phyloP scores from a whole-genome alignment of 2,329 filamentous ascomycete genomes.

The Alternaria ethzedia region DNA sequence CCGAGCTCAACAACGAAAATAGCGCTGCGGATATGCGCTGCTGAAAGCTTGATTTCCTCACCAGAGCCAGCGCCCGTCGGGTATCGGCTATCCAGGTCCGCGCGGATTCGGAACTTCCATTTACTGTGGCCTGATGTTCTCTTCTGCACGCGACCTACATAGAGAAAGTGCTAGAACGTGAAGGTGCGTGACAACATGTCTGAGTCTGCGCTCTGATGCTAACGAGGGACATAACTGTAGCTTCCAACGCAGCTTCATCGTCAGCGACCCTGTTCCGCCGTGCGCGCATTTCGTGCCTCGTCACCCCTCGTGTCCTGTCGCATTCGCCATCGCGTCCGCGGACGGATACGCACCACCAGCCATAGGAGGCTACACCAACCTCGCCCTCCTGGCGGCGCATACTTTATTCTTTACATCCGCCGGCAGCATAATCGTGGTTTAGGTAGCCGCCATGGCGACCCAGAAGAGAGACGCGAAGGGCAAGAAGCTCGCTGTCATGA shows the following conservation, averaged over 20 bases:
- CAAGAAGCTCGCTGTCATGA: slow-evolving; percentile 61
- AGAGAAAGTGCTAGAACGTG: slow-evolving; percentile 10
- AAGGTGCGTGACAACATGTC: slow-evolving; percentile 13
- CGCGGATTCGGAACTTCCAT: neutral
- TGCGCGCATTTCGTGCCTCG: slow-evolving; percentile 13
- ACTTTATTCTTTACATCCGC: neutral
- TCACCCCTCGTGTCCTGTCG: slow-evolving; percentile 22
- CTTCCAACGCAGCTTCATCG: neutral
- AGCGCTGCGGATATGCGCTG: slow-evolving; percentile 33
- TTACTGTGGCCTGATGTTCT: slow-evolving; percentile 24
- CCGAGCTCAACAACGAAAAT: slow-evolving; percentile 45
- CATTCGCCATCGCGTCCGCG: slow-evolving; percentile 7
- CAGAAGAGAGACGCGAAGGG: slow-evolving; percentile 27
- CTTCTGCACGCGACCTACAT: slow-evolving; percentile 12
- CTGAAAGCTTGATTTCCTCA: slow-evolving; percentile 15
- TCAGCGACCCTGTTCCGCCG: slow-evolving; percentile 13
- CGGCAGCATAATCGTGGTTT: slow-evolving; percentile 1
- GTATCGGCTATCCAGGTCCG: slow-evolving; percentile 24
- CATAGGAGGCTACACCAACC: slow-evolving; percentile 10
- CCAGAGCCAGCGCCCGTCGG: slow-evolving; percentile 13
- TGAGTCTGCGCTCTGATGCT: neutral
- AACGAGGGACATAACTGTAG: neutral
- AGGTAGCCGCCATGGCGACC: slow-evolving; percentile 17
- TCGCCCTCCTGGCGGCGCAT: neutral
- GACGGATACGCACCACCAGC: slow-evolving; percentile 10